These are phyloP conservation scores for Citrus unshiu DNA, from an alignment of 345 rosid species.

Conservation along the genomic window DNA sequence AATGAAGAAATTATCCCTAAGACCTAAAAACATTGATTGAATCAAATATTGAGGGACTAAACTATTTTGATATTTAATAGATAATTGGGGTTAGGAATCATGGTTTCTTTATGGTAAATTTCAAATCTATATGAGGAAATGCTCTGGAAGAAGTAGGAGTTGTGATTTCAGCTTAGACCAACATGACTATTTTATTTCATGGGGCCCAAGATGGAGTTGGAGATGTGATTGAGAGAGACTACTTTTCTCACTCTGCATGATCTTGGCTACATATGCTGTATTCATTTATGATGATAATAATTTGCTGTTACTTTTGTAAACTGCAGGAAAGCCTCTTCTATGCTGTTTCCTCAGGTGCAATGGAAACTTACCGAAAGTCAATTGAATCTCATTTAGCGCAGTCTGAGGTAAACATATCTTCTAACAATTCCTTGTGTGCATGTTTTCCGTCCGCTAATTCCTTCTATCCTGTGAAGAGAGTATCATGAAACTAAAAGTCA, in stretches of 20 bases:
- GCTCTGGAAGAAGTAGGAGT: background rate
- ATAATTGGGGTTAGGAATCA: background rate
- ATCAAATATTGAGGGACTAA: background rate
- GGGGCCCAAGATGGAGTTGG: background rate
- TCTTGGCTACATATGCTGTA: background rate
- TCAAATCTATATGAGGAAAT: background rate
- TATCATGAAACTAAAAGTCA: background rate
- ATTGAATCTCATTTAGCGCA: slow-evolving; percentile 69
- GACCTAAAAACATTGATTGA: background rate
- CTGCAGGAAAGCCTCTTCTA: slow-evolving; percentile 93
- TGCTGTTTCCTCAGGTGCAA: slow-evolving; percentile 82
- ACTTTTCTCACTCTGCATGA: background rate
- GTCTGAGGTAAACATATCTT: slow-evolving; percentile 40
- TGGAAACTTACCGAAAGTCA: slow-evolving; percentile 69
- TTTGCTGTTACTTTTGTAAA: slow-evolving; percentile 13
- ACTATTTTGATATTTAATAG: background rate
- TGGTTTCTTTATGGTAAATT: background rate
- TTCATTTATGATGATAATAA: slow-evolving; percentile 8
- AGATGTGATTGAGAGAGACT: background rate
- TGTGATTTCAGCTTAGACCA: background rate
- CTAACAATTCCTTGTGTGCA: background rate
- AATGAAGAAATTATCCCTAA: background rate
- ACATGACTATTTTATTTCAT: background rate
- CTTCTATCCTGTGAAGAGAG: background rate
- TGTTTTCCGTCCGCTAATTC: slow-evolving; percentile 4